Percentiles rank a stretch among this genome's conserved stretches.
These are phyloP conservation scores for Boechera retrofracta DNA, from an alignment of 345 rosid genomes.

Conservation along the genomic window DNA sequence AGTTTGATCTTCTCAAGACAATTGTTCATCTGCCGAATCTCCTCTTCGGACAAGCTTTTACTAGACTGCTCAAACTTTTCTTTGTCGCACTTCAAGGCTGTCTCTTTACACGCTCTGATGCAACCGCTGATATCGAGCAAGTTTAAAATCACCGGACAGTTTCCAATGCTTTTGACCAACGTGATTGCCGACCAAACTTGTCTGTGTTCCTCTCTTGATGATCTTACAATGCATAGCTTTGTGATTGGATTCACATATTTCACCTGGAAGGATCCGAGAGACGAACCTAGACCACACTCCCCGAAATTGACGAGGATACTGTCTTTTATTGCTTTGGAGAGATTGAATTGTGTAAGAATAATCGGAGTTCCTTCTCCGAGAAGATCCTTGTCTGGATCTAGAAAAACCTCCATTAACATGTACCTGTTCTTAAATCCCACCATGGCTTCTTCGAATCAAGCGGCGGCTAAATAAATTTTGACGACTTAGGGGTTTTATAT, in stretches of 20 bases:
- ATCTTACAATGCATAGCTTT: slow-evolving; percentile 69
- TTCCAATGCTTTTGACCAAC: slow-evolving; percentile 65
- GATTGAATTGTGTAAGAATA: slow-evolving; percentile 65
- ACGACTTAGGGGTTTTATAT: not conserved
- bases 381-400: slow-evolving; percentile 70
- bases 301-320: slow-evolving; percentile 76
- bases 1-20: slow-evolving; percentile 70
- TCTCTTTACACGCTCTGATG: slow-evolving; percentile 66
- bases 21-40: slow-evolving; percentile 58
- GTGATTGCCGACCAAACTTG: slow-evolving; percentile 82
- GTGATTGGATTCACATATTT: slow-evolving; percentile 80
- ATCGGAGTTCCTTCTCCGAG: slow-evolving; percentile 58
- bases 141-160: slow-evolving; percentile 69
- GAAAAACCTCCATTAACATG: slow-evolving; percentile 72
- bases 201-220: slow-evolving; percentile 73
- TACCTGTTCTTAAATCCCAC: slow-evolving; percentile 81
- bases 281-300: slow-evolving; percentile 77
- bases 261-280: slow-evolving; percentile 70
- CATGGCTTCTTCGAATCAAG: slow-evolving; percentile 41
- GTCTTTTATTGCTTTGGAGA: slow-evolving; percentile 65
- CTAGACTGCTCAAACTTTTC: slow-evolving; percentile 69
- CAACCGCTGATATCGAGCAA: slow-evolving; percentile 75
- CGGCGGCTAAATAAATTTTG: slow-evolving; percentile 15
- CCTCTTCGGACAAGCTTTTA: slow-evolving; percentile 54
- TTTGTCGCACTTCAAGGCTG: slow-evolving; percentile 80